A percentile compares a stretch with the other conserved stretches of the same genome.
These are phyloP conservation scores for Verticillium dahliae DNA, from an alignment of 2,329 filamentous ascomycete genomes.

Conservation along the genomic window DNA sequence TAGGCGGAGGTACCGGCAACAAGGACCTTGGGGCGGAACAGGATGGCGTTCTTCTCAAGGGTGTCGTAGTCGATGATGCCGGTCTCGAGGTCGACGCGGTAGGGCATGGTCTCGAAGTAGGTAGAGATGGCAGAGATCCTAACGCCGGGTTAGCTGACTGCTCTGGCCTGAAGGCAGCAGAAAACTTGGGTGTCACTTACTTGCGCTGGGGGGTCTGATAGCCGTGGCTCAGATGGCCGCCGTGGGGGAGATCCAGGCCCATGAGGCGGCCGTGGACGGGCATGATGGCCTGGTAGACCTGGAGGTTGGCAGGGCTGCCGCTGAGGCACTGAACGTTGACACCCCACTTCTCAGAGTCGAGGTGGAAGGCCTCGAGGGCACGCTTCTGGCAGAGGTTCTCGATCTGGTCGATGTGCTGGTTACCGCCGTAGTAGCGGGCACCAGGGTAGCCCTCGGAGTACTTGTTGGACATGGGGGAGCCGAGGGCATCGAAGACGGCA, in stretches of 20 bases:
- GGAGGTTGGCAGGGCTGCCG: slow-evolving; percentile 91
- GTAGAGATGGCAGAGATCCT: slow-evolving; percentile 95
- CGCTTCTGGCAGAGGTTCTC: slow-evolving; percentile 92
- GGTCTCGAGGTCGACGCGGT: slow-evolving; percentile 81
- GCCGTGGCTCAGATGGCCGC: slow-evolving; percentile 91
- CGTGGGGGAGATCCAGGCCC: slow-evolving; percentile 91
- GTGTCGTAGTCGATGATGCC: slow-evolving; percentile 96
- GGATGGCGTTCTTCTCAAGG: slow-evolving; percentile 79
- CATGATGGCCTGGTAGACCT: slow-evolving; percentile 97
- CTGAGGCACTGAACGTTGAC: slow-evolving; percentile 96
- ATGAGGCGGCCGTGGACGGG: slow-evolving; percentile 92
- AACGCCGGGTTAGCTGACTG: not conserved
- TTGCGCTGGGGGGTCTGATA: slow-evolving; percentile 96
- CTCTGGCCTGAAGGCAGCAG: not conserved
- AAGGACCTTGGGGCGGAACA: slow-evolving; percentile 94
- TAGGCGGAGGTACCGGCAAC: slow-evolving; percentile 97
- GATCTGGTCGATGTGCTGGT: slow-evolving; percentile 96
- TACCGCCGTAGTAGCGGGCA: slow-evolving; percentile 97
- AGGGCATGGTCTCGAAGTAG: slow-evolving; percentile 98
- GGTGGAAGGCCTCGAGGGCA: slow-evolving; percentile 84
- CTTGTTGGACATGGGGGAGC: slow-evolving; percentile 95
- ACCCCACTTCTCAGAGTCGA: slow-evolving; percentile 87
- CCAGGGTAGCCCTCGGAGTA: slow-evolving; percentile 99
- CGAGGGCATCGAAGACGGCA: slow-evolving; percentile 94
- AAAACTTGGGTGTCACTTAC: slow-evolving; percentile 33